These are phyloP conservation scores for Heliamphora exappendiculata DNA, from an alignment of 148 eudicot species.

Conservation along the genomic window DNA sequence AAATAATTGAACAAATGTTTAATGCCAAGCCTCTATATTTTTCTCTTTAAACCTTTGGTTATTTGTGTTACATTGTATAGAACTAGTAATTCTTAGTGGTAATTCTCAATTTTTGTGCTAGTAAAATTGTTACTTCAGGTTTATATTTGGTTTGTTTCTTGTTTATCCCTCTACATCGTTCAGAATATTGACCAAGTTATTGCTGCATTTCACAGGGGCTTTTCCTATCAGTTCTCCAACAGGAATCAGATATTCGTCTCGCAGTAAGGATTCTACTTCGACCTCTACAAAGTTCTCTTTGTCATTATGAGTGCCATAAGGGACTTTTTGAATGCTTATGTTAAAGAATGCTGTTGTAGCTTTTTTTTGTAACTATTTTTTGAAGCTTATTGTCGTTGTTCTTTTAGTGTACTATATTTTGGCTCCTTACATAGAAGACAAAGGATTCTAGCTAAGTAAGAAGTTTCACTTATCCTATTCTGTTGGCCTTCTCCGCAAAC, in stretches of 20 bases:
- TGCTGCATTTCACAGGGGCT: constrained; percentile 51
- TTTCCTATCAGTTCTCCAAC: constrained; percentile 72
- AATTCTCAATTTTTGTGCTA: neutral
- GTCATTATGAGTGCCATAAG: neutral
- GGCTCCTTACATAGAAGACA: neutral
- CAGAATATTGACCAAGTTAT: neutral
- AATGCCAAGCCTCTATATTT: constrained; percentile 9
- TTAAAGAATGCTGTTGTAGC: neutral
- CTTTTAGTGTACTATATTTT: neutral
- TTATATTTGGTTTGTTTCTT: neutral
- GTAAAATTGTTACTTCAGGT: neutral
- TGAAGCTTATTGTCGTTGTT: constrained; percentile 1
- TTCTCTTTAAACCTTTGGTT: neutral
- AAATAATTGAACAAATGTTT: neutral
- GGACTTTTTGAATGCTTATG: neutral
- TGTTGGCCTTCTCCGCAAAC: neutral
- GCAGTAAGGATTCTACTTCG: constrained; percentile 47
- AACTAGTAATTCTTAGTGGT: neutral
- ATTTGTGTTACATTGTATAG: neutral
- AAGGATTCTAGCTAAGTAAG: neutral
- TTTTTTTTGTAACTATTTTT: neutral
- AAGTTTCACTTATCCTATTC: neutral
- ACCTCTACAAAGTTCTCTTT: neutral
- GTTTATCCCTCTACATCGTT: neutral
- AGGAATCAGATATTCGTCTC: constrained; percentile 67